A percentile compares a stretch with the other conserved stretches of the same genome.
phyloP scores from a whole-genome alignment of 2,329 filamentous ascomycete species.

The Aspergillus amoenus region DNA sequence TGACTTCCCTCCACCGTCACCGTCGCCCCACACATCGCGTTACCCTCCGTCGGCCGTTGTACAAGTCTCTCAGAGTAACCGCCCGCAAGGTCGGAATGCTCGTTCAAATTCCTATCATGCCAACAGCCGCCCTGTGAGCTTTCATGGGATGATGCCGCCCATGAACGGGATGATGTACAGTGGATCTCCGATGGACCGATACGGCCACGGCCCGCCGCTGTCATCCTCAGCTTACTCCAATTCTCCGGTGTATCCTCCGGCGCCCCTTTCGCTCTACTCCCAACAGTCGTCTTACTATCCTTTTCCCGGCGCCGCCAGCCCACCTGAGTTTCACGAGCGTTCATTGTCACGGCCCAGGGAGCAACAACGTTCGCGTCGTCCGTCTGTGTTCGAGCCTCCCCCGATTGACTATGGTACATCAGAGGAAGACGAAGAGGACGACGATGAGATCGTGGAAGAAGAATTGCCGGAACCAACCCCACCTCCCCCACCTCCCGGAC shows the following conservation, averaged over 20 bases:
- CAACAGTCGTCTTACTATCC: slow-evolving; percentile 29
- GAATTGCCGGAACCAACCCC: slow-evolving; percentile 28
- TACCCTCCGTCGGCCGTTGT: slow-evolving; percentile 29
- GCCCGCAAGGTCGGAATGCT: slow-evolving; percentile 26
- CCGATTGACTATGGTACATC: slow-evolving; percentile 34
- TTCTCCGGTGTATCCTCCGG: slow-evolving; percentile 25
- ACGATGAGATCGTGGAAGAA: slow-evolving; percentile 26
- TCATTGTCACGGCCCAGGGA: slow-evolving; percentile 37
- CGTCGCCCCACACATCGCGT: slow-evolving; percentile 29
- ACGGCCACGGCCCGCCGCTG: slow-evolving; percentile 38
- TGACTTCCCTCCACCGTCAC: slow-evolving; percentile 33
- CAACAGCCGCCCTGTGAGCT: slow-evolving; percentile 39
- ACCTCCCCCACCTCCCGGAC: slow-evolving; percentile 19
- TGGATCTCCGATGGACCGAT: slow-evolving; percentile 28
- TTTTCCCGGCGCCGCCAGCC: slow-evolving; percentile 25
- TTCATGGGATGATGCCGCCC: slow-evolving; percentile 30
- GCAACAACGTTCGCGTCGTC: slow-evolving; percentile 29
- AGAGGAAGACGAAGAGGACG: slow-evolving; percentile 15
- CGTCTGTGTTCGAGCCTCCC: slow-evolving; percentile 35
- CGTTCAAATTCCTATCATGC: slow-evolving; percentile 39
- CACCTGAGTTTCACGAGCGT: slow-evolving; percentile 33
- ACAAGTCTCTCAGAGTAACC: slow-evolving; percentile 30
- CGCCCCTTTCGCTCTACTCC: slow-evolving; percentile 29
- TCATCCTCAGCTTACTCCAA: slow-evolving; percentile 39
- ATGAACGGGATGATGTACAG: slow-evolving; percentile 31